These are phyloP conservation scores for Catunica adiposa DNA, from an alignment of 2,329 filamentous ascomycete species.

Conservation along the genomic window DNA sequence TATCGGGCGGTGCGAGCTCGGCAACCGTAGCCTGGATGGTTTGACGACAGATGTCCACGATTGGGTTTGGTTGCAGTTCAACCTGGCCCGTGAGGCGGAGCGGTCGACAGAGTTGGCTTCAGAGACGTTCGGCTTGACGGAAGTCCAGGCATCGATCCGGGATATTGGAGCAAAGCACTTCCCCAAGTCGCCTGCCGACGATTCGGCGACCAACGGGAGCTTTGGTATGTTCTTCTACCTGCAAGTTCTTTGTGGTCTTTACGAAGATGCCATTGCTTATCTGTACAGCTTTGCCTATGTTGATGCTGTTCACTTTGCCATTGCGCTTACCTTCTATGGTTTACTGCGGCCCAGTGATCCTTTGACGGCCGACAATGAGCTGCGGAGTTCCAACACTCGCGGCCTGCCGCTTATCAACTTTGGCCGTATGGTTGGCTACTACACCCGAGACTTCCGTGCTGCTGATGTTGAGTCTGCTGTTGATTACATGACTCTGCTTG, in stretches of 20 bases:
- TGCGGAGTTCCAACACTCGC: conserved; percentile 48
- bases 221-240: conserved; percentile 90
- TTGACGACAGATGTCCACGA: conserved; percentile 50
- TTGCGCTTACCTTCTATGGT: conserved; percentile 78
- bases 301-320: conserved; percentile 85
- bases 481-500: conserved; percentile 84
- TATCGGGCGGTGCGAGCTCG: conserved; percentile 61
- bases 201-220: conserved; percentile 40
- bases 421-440: conserved; percentile 81
- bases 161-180: conserved; percentile 91
- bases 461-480: conserved; percentile 78
- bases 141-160: conserved; percentile 62
- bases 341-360: conserved; percentile 77
- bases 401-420: conserved; percentile 78
- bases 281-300: conserved; percentile 84
- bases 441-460: conserved; percentile 88
- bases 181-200: conserved; percentile 61
- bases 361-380: conserved; percentile 53
- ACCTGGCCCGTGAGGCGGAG: conserved; percentile 49
- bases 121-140: conserved; percentile 46
- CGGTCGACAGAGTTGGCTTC: conserved; percentile 46
- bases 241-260: conserved; percentile 78
- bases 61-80: conserved; percentile 58
- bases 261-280: conserved; percentile 82
- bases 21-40: conserved; percentile 45